A percentile compares a stretch with the other conserved stretches of the same genome.
These are phyloP conservation scores for Phoma sp. DNA, from an alignment of 2,329 filamentous ascomycete genomes.

Conservation along the genomic window DNA sequence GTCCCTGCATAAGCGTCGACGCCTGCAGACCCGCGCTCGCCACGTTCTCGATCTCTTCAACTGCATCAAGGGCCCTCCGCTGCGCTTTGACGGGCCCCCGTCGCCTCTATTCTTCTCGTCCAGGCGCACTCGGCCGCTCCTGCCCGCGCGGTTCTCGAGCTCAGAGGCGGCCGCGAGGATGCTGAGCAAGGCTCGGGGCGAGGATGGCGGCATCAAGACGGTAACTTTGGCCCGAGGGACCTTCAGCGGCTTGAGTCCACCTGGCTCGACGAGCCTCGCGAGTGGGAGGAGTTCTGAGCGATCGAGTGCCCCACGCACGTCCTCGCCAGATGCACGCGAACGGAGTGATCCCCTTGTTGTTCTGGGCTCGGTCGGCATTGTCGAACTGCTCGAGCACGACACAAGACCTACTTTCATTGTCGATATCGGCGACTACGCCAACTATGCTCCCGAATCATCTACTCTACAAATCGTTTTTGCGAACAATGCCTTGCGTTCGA, in stretches of 20 bases:
- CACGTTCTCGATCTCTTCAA: constrained; percentile 49
- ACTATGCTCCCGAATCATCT: constrained; percentile 56
- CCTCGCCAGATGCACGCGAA: constrained; percentile 61
- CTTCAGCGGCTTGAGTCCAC: constrained; percentile 48
- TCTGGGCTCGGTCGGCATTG: constrained; percentile 70
- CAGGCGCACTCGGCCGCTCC: constrained; percentile 51
- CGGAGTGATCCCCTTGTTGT: constrained; percentile 61
- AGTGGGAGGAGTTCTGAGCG: constrained; percentile 64
- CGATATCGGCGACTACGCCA: constrained; percentile 68
- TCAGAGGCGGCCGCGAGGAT: constrained; percentile 66
- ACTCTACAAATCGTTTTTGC: constrained; percentile 70
- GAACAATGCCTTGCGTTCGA: constrained; percentile 71
- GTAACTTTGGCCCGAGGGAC: constrained; percentile 60
- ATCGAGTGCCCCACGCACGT: constrained; percentile 56
- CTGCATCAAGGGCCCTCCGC: constrained; percentile 30
- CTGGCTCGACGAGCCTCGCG: constrained; percentile 57
- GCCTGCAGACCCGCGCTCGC: constrained; percentile 36
- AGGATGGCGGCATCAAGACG: constrained; percentile 60
- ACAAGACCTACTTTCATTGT: constrained; percentile 78
- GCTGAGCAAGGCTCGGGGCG: constrained; percentile 59
- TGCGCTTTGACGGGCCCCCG: constrained; percentile 43
- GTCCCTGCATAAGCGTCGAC: constrained; percentile 47
- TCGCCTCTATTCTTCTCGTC: constrained; percentile 63
- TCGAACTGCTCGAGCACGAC: constrained; percentile 79
- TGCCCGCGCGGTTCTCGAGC: constrained; percentile 64